Evolutionary conservation across 495 filamentous ascomycete genomes (phyloP).

Genomic region (Glutinoglossum americanum): DNA sequence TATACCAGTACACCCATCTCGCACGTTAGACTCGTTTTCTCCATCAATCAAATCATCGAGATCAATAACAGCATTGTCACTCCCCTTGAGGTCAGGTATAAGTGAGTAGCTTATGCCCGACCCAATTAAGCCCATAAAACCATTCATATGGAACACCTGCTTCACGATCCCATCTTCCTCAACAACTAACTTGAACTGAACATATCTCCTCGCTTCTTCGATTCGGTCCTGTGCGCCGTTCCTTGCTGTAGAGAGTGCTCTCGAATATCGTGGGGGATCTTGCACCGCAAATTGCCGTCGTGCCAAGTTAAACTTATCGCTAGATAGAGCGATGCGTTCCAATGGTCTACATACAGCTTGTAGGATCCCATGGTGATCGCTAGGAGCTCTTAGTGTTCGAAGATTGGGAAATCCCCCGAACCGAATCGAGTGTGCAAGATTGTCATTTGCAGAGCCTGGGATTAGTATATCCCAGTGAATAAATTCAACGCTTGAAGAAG

Average conservation of each 20-base stretch:
- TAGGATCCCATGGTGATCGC: slow-evolving; percentile 50
- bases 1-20: slow-evolving; percentile 28
- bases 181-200: slow-evolving; percentile 33
- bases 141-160: slow-evolving; percentile 28
- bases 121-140: slow-evolving; percentile 34
- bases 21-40: slow-evolving; percentile 12
- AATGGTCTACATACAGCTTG: slow-evolving; percentile 47
- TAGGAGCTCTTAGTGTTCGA: slow-evolving; percentile 43
- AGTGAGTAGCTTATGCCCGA: slow-evolving; percentile 37
- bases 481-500: slow-evolving; percentile 39
- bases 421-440: slow-evolving; percentile 52
- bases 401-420: slow-evolving; percentile 50
- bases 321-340: slow-evolving; percentile 24
- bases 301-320: slow-evolving; percentile 23
- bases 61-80: slow-evolving; percentile 33
- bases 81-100: slow-evolving; percentile 31
- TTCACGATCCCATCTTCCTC: slow-evolving; percentile 23
- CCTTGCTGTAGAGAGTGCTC: slow-evolving; percentile 27
- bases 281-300: slow-evolving; percentile 3
- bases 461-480: slow-evolving; percentile 65
- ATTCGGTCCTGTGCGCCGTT: slow-evolving; percentile 34
- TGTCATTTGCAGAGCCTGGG: slow-evolving; percentile 35
- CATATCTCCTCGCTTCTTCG: slow-evolving; percentile 28
- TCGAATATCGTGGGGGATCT: slow-evolving; percentile 16
- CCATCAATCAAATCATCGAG: slow-evolving; percentile 27